phyloP scores from a whole-genome alignment of 2,329 filamentous ascomycete species.

The Microcyclospora tardicrescens region DNA sequence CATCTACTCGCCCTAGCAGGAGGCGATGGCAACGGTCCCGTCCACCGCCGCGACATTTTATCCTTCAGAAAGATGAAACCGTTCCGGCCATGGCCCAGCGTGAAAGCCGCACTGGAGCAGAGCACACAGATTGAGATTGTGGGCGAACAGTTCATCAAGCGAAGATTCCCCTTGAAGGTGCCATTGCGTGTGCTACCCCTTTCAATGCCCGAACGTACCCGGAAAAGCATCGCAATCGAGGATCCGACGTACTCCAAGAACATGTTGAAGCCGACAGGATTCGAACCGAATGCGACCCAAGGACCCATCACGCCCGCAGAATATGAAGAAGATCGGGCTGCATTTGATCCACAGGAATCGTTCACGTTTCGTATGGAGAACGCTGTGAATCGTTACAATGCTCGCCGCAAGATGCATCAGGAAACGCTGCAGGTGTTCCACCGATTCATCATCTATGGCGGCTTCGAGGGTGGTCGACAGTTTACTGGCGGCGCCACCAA shows the following conservation, averaged over 20 bases:
- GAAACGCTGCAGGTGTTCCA: conserved; percentile 54
- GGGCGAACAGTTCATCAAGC: conserved; percentile 30
- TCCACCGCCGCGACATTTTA: conserved; percentile 31
- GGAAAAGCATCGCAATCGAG: conserved; percentile 8
- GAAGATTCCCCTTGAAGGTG: conserved; percentile 26
- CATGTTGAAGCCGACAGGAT: conserved; percentile 33
- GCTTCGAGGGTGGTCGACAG: conserved; percentile 52
- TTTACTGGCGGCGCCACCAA: conserved; percentile 42
- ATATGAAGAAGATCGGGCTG: conserved; percentile 48
- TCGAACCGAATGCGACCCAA: conserved; percentile 64
- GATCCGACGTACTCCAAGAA: conserved; percentile 27
- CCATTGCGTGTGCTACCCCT: conserved; percentile 19
- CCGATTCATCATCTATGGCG: conserved; percentile 72
- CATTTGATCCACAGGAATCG: conserved; percentile 47
- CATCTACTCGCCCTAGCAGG: conserved; percentile 30
- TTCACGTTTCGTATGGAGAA: conserved; percentile 62
- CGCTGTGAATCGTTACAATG: conserved; percentile 70
- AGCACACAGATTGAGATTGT: conserved; percentile 31
- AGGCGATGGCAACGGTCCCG: conserved; percentile 28
- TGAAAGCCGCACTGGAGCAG: conserved; percentile 29
- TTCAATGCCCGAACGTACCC: conserved; percentile 17
- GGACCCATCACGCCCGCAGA: conserved; percentile 62
- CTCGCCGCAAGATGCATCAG: conserved; percentile 58
- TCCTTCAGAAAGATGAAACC: conserved; percentile 35
- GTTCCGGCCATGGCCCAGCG: conserved; percentile 27